Conservation (phyloP, 1,284 basidiomycete species). For the Ustilago crameri region DNA sequence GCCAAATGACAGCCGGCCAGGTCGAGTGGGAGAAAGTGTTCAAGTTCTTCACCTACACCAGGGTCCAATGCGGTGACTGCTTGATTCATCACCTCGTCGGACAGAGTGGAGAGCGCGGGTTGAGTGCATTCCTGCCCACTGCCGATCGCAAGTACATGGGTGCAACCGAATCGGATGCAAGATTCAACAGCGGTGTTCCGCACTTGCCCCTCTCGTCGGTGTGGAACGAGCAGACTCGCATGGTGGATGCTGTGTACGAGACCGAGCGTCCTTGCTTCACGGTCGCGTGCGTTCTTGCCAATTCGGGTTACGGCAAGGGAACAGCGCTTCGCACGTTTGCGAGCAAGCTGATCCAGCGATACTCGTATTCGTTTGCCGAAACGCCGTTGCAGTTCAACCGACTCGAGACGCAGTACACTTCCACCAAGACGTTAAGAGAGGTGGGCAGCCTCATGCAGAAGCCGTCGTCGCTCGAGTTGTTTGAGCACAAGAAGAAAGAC, state of each 20-base stretch:
- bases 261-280: slow-evolving; percentile 33
- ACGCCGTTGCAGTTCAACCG: slow-evolving; percentile 33
- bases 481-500: slow-evolving; percentile 5
- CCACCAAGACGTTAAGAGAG: slow-evolving; percentile 1
- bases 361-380: slow-evolving; percentile 45
- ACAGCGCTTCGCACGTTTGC: slow-evolving; percentile 26
- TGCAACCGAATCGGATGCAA: slow-evolving; percentile 1
- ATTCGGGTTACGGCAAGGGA: slow-evolving; percentile 21
- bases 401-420: slow-evolving; percentile 29
- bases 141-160: slow-evolving; percentile 15
- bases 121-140: slow-evolving; percentile 38
- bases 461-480: slow-evolving; percentile 9
- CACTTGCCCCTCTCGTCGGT: slow-evolving; percentile 34
- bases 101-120: slow-evolving; percentile 30
- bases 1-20: neutral
- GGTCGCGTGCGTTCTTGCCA: slow-evolving; percentile 21
- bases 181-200: slow-evolving; percentile 10
- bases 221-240: slow-evolving; percentile 13
- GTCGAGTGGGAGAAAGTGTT: slow-evolving; percentile 45
- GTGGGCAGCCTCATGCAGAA: slow-evolving; percentile 5
- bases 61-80: slow-evolving; percentile 49
- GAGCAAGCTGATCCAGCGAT: slow-evolving; percentile 35
- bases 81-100: slow-evolving; percentile 44
- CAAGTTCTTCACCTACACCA: slow-evolving; percentile 34
- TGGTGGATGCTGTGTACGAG: slow-evolving; percentile 5